These are phyloP conservation scores for Dentipellis fragilis DNA, from an alignment of 768 basidiomycete species.

Conservation along the genomic window DNA sequence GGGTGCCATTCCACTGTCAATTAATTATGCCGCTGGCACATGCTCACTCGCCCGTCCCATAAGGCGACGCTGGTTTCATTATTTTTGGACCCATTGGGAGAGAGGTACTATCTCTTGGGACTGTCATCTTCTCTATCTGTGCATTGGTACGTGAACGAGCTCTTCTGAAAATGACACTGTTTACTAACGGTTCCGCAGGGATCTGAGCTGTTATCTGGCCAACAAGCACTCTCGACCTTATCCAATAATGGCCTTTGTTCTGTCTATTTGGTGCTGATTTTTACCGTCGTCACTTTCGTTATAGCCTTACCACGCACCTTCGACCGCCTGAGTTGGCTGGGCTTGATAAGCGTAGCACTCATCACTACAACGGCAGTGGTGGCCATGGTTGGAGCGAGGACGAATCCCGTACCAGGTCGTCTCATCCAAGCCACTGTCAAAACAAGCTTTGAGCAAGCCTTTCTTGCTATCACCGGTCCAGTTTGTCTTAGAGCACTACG, in stretches of 20 bases:
- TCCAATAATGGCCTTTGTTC: conserved; percentile 40
- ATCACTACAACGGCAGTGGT: conserved; percentile 38
- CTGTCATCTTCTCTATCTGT: conserved; percentile 42
- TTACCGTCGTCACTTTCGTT: conserved; percentile 31
- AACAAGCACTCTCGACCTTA: conserved; percentile 38
- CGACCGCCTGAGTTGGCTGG: conserved; percentile 36
- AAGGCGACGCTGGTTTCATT: conserved; percentile 43
- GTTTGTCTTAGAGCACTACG: conserved; percentile 33
- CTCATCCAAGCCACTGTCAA: conserved; percentile 26
- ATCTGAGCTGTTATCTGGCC: conserved; percentile 38
- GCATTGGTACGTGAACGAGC: conserved; percentile 9
- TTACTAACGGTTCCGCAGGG: conserved; percentile 22
- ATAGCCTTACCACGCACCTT: conserved; percentile 39
- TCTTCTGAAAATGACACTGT: not conserved
- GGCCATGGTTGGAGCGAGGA: conserved; percentile 41
- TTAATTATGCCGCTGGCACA: not conserved
- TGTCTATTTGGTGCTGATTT: conserved; percentile 35
- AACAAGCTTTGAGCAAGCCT: conserved; percentile 36
- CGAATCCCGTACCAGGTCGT: conserved; percentile 33
- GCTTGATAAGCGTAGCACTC: conserved; percentile 29
- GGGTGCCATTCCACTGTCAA: conserved; percentile 21
- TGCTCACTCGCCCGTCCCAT: conserved; percentile 4
- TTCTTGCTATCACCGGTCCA: conserved; percentile 43
- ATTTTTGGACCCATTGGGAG: conserved; percentile 37
- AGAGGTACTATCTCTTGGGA: conserved; percentile 35